Base-by-base conservation (phyloP, 257 asterid species). In the Osmanthus fragrans region DNA sequence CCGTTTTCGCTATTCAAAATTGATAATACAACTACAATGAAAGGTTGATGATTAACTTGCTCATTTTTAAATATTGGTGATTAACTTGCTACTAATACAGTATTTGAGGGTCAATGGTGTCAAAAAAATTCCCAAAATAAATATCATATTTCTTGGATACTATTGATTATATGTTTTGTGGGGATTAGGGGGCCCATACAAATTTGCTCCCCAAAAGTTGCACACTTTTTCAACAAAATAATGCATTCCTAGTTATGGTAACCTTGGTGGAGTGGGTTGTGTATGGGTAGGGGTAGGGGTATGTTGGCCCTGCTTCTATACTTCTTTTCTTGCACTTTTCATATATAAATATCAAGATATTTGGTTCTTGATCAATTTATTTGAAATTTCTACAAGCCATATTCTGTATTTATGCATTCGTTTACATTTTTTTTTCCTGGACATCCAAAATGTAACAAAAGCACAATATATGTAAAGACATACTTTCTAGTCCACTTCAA, bases 181-280 rank as follows among this genome's bases (percentile, higher is more conserved):
- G 76, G 79, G 76, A 49, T 73, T 39, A 25, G 68, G 71, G 87
- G 89, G 51, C 81, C 89, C 87, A 73, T 79, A 79, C 87, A 70
- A 79, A 79, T 83, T 76, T 86, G 89, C 89, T 77, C 84, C 87
- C 89, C 81, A 81, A 83, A 81, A 83, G 86, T 77, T 79, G 86
- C 89, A 81, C 87, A 86, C 80, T 83, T 63, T 37, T 66, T 75
- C 85, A 79, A 72, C 86, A 71, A 78, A 75, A 77, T 80, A 80
- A 80, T 77, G 80, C 81, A 69, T 68, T 74, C 73, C 83, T 76
- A 80, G 83, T 82, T 32, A 77, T 74, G 27, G 65, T 23, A 58
- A 58, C 30, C 10, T 58, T 58, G 32, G 13, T 58, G 66, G 66
- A 72, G 75, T 29, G 30, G 32, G 27, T 21, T 21, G n/a, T 1